A percentile compares a stretch with the other conserved stretches of the same genome.
Conservation (phyloP, 768 basidiomycete species). For the Cantharellus cinnabarinus region DNA sequence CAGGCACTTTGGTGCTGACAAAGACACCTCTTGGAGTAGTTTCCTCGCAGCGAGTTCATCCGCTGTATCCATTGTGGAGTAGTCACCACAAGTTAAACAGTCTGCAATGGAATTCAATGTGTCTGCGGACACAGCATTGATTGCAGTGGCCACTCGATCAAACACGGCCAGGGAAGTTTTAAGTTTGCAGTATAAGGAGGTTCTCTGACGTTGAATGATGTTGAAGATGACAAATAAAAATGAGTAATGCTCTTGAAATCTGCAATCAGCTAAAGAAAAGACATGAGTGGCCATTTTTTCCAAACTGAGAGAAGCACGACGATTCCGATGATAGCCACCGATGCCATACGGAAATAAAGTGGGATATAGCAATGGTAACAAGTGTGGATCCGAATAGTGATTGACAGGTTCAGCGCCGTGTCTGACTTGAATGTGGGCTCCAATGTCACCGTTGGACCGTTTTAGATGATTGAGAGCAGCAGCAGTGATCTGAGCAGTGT, state of each 20-base stretch:
- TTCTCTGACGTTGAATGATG: slow-evolving; percentile 8
- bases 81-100: background rate
- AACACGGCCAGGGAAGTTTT: slow-evolving; percentile 5
- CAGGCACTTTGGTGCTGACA: slow-evolving; percentile 9
- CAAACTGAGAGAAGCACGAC: background rate
- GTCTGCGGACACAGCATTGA: slow-evolving; percentile 5
- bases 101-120: slow-evolving; percentile 6
- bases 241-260: slow-evolving; percentile 10
- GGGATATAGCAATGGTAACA: slow-evolving; percentile 11
- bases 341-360: slow-evolving; percentile 11
- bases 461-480: background rate
- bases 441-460: background rate
- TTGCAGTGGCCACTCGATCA: background rate
- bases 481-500: background rate
- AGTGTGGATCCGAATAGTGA: slow-evolving; percentile 4
- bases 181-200: slow-evolving; percentile 3
- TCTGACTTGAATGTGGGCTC: background rate
- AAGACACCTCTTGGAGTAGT: slow-evolving; percentile 8
- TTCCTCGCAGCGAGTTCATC: slow-evolving; percentile 3
- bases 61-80: background rate
- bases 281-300: slow-evolving; percentile 3
- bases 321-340: slow-evolving; percentile 4
- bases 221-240: slow-evolving; percentile 10
- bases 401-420: slow-evolving; percentile 3
- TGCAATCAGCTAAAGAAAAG: slow-evolving; percentile 3